Conservation (phyloP, 2,329 filamentous ascomycete genomes). For the Ascochyta viciae-villosae region DNA sequence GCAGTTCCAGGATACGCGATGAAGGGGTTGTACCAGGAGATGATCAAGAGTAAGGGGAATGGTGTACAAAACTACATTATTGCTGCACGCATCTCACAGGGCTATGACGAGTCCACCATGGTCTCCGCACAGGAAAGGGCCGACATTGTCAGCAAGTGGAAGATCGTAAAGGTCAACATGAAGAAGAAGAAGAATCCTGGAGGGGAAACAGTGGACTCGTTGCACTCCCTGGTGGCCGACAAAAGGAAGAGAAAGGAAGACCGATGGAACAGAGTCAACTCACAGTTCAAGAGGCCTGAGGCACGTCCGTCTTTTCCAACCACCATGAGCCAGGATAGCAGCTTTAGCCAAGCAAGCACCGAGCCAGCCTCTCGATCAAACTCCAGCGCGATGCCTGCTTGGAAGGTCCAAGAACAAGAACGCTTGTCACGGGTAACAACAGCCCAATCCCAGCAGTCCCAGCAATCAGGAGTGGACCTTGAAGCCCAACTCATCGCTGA, state of each 20-base stretch:
- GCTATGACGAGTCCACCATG: conserved; percentile 68
- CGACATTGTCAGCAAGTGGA: conserved; percentile 72
- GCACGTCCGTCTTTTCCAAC: conserved; percentile 24
- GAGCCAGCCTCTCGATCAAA: conserved; percentile 25
- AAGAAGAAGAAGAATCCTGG: conserved; percentile 62
- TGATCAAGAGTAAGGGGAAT: conserved; percentile 72
- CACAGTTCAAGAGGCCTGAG: conserved; percentile 28
- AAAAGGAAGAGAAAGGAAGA: conserved; percentile 45
- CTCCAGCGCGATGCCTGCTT: conserved; percentile 22
- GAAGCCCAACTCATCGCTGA: conserved; percentile 32
- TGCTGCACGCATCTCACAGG: conserved; percentile 76
- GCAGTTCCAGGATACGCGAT: conserved; percentile 80
- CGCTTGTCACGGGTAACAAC: conserved; percentile 33
- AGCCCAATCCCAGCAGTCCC: conserved; percentile 19
- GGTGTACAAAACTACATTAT: conserved; percentile 82
- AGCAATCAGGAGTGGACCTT: conserved; percentile 19
- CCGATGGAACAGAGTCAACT: conserved; percentile 36
- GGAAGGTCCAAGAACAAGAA: conserved; percentile 29
- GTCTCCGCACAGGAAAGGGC: conserved; percentile 66
- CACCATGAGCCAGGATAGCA: conserved; percentile 22
- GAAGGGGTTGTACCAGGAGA: conserved; percentile 81
- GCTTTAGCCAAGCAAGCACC: conserved; percentile 17
- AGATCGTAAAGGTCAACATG: conserved; percentile 65
- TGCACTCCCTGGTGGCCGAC: conserved; percentile 53
- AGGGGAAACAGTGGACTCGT: conserved; percentile 57